phyloP scores from a whole-genome alignment of 108 stramenopile species.

The Nitzschia palea region DNA sequence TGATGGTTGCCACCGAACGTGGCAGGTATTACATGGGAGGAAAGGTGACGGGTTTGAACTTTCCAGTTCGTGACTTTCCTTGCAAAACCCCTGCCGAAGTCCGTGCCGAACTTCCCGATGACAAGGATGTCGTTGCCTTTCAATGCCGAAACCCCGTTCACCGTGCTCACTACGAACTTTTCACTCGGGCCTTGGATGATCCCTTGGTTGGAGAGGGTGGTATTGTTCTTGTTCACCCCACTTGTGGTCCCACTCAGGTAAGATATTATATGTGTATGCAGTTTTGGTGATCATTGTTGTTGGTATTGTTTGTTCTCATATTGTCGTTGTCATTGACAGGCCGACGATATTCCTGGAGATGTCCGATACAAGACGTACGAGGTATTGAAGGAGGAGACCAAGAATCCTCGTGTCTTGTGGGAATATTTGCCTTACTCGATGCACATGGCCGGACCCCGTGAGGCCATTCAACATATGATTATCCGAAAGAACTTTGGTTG shows the following conservation, averaged over 20 bases:
- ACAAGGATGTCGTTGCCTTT: constrained; percentile 98
- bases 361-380: constrained; percentile 98
- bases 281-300: neutral
- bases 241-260: constrained; percentile 97
- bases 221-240: constrained; percentile 98
- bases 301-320: neutral
- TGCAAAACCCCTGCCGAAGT: constrained; percentile 97
- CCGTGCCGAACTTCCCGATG: constrained; percentile 90
- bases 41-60: constrained; percentile 94
- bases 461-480: constrained; percentile 99
- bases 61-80: constrained; percentile 95
- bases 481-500: constrained; percentile 99
- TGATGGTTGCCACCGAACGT: constrained; percentile 98
- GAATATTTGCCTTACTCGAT: constrained; percentile 99
- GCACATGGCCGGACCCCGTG: constrained; percentile 99
- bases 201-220: constrained; percentile 85
- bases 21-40: constrained; percentile 98
- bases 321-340: constrained; percentile 25
- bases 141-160: constrained; percentile 99
- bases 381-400: constrained; percentile 93
- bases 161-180: constrained; percentile 99
- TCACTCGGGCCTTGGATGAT: constrained; percentile 97
- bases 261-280: neutral
- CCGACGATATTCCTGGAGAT: constrained; percentile 91
- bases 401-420: constrained; percentile 94